phyloP scores from a whole-genome alignment of 192 early-diverging fungal species.

The Cetraspora pellucida region DNA sequence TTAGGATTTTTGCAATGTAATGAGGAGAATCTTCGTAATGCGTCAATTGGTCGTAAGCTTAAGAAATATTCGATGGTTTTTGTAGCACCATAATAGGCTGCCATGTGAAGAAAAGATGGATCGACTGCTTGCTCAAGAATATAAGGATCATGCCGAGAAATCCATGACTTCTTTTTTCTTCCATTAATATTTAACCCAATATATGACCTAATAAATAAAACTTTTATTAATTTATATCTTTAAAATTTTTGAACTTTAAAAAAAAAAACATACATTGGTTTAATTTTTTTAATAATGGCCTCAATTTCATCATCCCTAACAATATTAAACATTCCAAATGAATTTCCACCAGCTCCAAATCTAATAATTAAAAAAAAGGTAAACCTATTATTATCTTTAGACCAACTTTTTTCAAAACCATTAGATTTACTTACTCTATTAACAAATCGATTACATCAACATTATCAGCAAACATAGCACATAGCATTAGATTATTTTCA shows the following conservation, averaged over 20 bases:
- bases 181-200: slow-evolving; percentile 13
- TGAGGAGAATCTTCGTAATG: background rate
- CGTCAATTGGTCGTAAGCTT: background rate
- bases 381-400: background rate
- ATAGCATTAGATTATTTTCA: background rate
- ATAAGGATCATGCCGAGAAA: background rate
- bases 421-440: slow-evolving; percentile 6
- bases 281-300: background rate
- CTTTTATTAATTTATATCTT: background rate
- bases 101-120: background rate
- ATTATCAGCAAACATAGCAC: background rate
- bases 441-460: background rate
- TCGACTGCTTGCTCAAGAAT: background rate
- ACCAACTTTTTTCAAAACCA: too few species aligned
- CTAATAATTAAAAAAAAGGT: background rate
- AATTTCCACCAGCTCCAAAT: slow-evolving; percentile 17
- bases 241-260: background rate
- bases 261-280: background rate
- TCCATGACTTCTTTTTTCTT: slow-evolving; percentile 6
- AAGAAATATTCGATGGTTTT: slow-evolving; percentile 6
- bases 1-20: background rate
- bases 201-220: background rate
- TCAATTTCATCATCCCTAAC: background rate
- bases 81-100: slow-evolving; percentile 3
- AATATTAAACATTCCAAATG: slow-evolving; percentile 18